A percentile compares a stretch with the other conserved stretches of the same genome.
Evolutionary conservation across 148 eudicot species (phyloP).

Genomic region (Tetragonia tetragonoides): DNA sequence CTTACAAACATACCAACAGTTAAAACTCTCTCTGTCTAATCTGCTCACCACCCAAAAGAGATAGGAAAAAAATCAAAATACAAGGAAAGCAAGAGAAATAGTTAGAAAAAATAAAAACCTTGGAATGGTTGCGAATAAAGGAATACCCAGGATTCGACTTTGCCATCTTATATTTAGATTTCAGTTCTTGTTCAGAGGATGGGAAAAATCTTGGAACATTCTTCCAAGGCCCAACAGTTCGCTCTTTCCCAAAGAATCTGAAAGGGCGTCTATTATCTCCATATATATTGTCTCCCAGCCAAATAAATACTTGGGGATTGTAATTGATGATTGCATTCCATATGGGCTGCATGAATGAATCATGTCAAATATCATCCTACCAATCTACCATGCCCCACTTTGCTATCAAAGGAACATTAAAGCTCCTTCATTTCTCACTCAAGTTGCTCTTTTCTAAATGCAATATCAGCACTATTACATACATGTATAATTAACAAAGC

Average conservation of each 20-base stretch:
- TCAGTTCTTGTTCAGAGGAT: conserved; percentile 56
- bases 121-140: conserved; percentile 38
- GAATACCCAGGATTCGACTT: conserved; percentile 53
- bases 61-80: neutral
- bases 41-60: neutral
- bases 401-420: neutral
- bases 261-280: conserved; percentile 59
- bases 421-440: neutral
- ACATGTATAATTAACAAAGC: neutral
- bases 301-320: conserved; percentile 63
- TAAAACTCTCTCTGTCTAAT: neutral
- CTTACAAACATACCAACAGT: neutral
- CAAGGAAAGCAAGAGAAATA: neutral
- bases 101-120: conserved; percentile 31
- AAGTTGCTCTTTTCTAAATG: too few species aligned
- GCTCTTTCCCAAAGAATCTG: conserved; percentile 53
- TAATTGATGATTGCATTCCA: conserved; percentile 54
- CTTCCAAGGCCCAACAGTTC: conserved; percentile 77
- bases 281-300: conserved; percentile 78
- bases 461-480: neutral
- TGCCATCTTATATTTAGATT: conserved; percentile 39
- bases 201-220: conserved; percentile 64
- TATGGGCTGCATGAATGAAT: conserved; percentile 37
- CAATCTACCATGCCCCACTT: neutral
- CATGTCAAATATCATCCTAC: neutral